These are phyloP conservation scores for Heterobasidion occidentale DNA, from an alignment of 1,284 basidiomycete species.

Conservation along the genomic window DNA sequence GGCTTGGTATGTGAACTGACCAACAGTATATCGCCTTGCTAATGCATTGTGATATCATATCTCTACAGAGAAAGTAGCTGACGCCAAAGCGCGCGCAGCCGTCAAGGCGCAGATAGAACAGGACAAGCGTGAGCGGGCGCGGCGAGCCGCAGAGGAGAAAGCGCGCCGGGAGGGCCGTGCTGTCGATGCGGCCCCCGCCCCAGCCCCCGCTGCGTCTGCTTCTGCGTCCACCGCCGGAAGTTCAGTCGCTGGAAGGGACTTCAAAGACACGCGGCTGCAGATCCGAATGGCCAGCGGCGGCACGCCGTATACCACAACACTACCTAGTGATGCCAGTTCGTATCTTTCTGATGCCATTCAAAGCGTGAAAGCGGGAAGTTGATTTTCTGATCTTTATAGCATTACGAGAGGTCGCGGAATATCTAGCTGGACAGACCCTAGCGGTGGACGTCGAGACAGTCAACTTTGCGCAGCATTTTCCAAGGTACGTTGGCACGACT, in stretches of 20 bases:
- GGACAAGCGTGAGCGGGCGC: constrained; percentile 84
- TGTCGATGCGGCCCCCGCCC: constrained; percentile 23
- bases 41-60: not conserved
- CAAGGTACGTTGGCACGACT: constrained; percentile 45
- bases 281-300: constrained; percentile 78
- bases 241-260: constrained; percentile 53
- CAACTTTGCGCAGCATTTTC: constrained; percentile 73
- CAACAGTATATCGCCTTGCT: not conserved
- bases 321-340: constrained; percentile 74
- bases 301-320: constrained; percentile 71
- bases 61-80: constrained; percentile 73
- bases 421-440: constrained; percentile 66
- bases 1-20: constrained; percentile 46
- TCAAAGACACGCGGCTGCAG: constrained; percentile 78
- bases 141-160: constrained; percentile 83
- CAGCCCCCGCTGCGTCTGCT: constrained; percentile 26
- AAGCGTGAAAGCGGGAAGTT: constrained; percentile 1
- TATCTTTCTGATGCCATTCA: constrained; percentile 13
- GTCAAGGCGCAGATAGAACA: constrained; percentile 91
- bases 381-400: constrained; percentile 32
- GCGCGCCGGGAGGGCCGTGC: constrained; percentile 71
- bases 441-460: constrained; percentile 69
- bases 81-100: constrained; percentile 75
- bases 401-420: constrained; percentile 81
- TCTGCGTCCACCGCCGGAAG: constrained; percentile 18